Evolutionary conservation across 2,329 filamentous ascomycete species (phyloP), one percentile per base, ranked within the genome.

Genomic region (Fusarium domesticum): DNA sequence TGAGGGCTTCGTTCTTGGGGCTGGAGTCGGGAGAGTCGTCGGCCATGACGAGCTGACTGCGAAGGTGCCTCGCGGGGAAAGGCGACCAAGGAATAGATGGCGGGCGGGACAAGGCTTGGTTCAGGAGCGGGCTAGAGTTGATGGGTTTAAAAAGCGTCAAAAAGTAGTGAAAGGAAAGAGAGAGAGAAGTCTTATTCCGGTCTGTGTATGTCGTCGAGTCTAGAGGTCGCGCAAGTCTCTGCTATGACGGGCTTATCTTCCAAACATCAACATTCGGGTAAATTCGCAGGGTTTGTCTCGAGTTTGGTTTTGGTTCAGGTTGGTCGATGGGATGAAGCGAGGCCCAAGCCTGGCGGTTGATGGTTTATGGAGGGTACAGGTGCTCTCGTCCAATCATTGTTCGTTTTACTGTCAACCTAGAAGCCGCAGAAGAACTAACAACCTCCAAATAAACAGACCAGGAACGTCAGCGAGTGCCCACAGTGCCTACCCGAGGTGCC

Each of bases 1-100:
- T 59, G 41, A 58, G 40, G 37, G 54, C 56, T 20, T 67, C 64
- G 43, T 56, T 61, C 50, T 64, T 69, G 46, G 71, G 70, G 61
- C 68, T 72, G 37, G 63, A 64, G 56, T 64, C 65, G 59, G 65
- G 69, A 43, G 61, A 58, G 48, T 73, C 69, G 62, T 74, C 72
- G 52, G 70, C 64, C 73, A 76, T 76, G 62, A 55, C 64, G 47
- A 42, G 42, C 43, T 50, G 51, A 37, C 36, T 38, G 49, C 51
- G 50, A 35, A 39, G 50, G 36, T 45, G 47, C 43, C 48, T 35
- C 45, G 39, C 37, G 49, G 45, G 45, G 39, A 48, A 38, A 41
- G 19, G 37, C 17, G 43, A 20, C 18, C 39, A 38, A 33, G 35
- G 45, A 16, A 46, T 39, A 30, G 30, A 38, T 35, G 36, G n/a